A percentile compares a stretch with the other conserved stretches of the same genome.
These are phyloP conservation scores for Epichloe amarillans DNA, from an alignment of 2,329 filamentous ascomycete species.

Conservation along the genomic window DNA sequence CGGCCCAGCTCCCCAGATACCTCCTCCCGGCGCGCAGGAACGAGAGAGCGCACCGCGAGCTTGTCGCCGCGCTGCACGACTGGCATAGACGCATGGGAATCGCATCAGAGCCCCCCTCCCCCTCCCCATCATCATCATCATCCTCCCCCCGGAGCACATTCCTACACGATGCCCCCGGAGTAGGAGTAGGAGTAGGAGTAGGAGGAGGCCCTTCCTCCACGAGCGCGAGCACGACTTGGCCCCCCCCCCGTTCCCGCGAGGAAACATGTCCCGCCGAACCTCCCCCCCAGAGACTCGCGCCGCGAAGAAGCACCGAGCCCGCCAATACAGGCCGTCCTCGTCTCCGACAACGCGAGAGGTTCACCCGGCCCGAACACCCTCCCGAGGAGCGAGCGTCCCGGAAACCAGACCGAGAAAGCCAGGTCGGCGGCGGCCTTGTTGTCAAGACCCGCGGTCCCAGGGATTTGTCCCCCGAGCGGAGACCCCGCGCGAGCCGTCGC, in stretches of 20 bases:
- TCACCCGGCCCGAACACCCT: not conserved
- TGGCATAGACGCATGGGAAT: conserved; percentile 15
- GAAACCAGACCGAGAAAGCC: too few species aligned
- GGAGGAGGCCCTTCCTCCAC: not conserved
- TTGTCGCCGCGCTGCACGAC: conserved; percentile 46
- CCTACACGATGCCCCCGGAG: conserved; percentile 1
- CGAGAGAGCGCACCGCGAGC: conserved; percentile 39
- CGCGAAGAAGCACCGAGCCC: not conserved
- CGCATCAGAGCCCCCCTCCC: not conserved
- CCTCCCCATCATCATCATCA: not conserved
- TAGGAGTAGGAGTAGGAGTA: not conserved
- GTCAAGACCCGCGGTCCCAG: too few species aligned
- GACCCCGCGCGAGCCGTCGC: too few species aligned
- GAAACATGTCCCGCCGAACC: not conserved
- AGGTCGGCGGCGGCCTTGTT: too few species aligned
- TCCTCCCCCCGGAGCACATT: conserved; percentile 1
- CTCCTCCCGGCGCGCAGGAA: conserved; percentile 53
- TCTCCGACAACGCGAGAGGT: not conserved
- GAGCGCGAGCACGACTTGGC: not conserved
- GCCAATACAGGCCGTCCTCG: not conserved
- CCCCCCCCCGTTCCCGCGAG: not conserved
- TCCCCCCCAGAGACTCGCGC: not conserved
- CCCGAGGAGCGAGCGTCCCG: too few species aligned
- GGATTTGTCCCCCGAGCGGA: too few species aligned
- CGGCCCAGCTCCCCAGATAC: conserved; percentile 62